Evolutionary conservation across 2,329 filamentous ascomycete genomes (phyloP).

Genomic region (Aspergillus sp.): DNA sequence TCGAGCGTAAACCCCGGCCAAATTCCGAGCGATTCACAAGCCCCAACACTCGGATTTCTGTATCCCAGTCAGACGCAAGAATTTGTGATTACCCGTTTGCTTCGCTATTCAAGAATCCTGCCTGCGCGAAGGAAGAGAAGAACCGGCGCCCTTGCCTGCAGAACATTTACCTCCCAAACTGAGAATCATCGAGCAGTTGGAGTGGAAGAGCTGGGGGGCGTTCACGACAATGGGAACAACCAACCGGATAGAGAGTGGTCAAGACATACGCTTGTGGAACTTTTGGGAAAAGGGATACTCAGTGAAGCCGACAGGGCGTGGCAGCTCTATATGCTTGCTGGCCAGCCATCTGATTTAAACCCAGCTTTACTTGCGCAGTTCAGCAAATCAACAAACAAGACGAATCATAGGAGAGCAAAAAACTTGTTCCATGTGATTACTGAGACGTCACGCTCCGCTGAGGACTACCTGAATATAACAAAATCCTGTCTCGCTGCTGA

Average conservation of each 20-base stretch:
- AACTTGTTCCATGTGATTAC: constrained; percentile 48
- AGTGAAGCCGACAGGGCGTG: constrained; percentile 42
- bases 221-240: not conserved
- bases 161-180: constrained; percentile 28
- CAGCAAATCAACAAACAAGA: constrained; percentile 34
- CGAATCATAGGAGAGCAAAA: constrained; percentile 45
- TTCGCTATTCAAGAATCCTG: constrained; percentile 24
- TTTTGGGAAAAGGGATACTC: constrained; percentile 17
- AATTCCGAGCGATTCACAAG: constrained; percentile 19
- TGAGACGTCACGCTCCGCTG: constrained; percentile 33
- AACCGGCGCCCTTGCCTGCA: constrained; percentile 18
- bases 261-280: constrained; percentile 16
- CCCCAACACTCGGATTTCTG: constrained; percentile 40
- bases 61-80: constrained; percentile 36
- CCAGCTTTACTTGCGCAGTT: constrained; percentile 39
- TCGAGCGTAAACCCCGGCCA: constrained; percentile 16
- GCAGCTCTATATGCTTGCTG: constrained; percentile 38
- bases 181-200: constrained; percentile 9
- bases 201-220: constrained; percentile 2
- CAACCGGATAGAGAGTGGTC: constrained; percentile 2
- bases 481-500: constrained; percentile 44
- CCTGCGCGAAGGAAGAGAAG: constrained; percentile 29
- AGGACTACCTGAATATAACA: constrained; percentile 48
- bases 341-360: constrained; percentile 25
- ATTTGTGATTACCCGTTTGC: constrained; percentile 21